phyloP scores from a whole-genome alignment of 805 yeast species.

The Tetrapisispora pingtungensis region DNA sequence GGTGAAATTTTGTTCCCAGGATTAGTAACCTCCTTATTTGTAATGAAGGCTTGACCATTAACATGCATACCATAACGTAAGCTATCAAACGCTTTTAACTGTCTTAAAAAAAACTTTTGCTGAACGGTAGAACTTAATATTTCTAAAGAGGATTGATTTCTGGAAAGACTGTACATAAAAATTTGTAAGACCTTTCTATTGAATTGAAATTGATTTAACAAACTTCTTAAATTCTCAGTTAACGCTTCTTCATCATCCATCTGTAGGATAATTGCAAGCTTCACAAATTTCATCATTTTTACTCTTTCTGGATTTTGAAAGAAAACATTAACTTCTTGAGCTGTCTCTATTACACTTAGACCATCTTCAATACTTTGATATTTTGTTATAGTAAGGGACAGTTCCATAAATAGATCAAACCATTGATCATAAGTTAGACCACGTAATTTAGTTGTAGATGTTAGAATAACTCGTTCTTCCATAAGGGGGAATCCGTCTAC shows the following conservation, averaged over 20 bases:
- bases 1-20: slow-evolving; percentile 44
- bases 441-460: slow-evolving; percentile 53
- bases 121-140: slow-evolving; percentile 68
- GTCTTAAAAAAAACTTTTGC: slow-evolving; percentile 84
- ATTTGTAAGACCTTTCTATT: slow-evolving; percentile 56
- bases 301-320: slow-evolving; percentile 52
- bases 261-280: slow-evolving; percentile 47
- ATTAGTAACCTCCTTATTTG: slow-evolving; percentile 38
- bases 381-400: slow-evolving; percentile 57
- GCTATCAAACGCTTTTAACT: slow-evolving; percentile 80
- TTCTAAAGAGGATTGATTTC: slow-evolving; percentile 47
- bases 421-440: slow-evolving; percentile 72
- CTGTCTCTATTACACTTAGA: slow-evolving; percentile 57
- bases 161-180: slow-evolving; percentile 54
- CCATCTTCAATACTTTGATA: slow-evolving; percentile 56
- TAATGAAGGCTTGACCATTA: slow-evolving; percentile 69
- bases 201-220: slow-evolving; percentile 65
- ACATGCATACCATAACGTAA: slow-evolving; percentile 43
- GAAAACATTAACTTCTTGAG: slow-evolving; percentile 72
- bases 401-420: slow-evolving; percentile 77
- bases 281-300: slow-evolving; percentile 51
- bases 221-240: slow-evolving; percentile 48
- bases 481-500: slow-evolving; percentile 29
- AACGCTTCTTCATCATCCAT: slow-evolving; percentile 45
- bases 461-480: slow-evolving; percentile 34